These are phyloP conservation scores for Plasmodium gaboni DNA, from an alignment of 169 alveolate species.

Conservation along the genomic window DNA sequence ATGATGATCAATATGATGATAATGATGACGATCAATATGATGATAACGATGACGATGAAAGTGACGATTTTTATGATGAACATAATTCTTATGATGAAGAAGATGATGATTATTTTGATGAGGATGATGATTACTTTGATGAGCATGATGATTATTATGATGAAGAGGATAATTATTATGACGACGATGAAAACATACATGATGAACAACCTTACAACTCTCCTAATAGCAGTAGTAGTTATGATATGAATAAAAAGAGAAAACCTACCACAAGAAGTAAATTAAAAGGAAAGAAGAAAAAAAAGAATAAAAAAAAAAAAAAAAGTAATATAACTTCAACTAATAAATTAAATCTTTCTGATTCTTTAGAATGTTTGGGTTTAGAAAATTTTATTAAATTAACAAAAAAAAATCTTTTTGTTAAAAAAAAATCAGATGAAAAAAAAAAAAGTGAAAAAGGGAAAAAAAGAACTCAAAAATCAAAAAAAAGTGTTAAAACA, in stretches of 20 bases:
- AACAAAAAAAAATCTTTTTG: slow-evolving; percentile 3
- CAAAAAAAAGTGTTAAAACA: not conserved
- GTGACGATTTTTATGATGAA: not conserved
- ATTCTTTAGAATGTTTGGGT: slow-evolving; percentile 5
- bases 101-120: no score
- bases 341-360: not conserved
- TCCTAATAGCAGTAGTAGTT: not conserved
- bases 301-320: not conserved
- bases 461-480: not conserved
- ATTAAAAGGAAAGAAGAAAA: not conserved
- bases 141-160: no score
- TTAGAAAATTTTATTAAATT: slow-evolving; percentile 1
- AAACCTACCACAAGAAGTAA: not conserved
- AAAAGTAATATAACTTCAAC: not conserved
- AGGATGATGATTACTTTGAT: no score
- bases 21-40: not conserved
- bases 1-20: no score
- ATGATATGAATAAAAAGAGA: not conserved
- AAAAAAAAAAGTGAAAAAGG: not conserved
- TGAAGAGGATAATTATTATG: no score
- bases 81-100: no score
- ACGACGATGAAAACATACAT: no score
- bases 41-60: not conserved
- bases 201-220: not conserved
- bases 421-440: slow-evolving; percentile 1